Evolutionary conservation across 345 rosid species (phyloP).

Genomic region (Aethionema arabicum): DNA sequence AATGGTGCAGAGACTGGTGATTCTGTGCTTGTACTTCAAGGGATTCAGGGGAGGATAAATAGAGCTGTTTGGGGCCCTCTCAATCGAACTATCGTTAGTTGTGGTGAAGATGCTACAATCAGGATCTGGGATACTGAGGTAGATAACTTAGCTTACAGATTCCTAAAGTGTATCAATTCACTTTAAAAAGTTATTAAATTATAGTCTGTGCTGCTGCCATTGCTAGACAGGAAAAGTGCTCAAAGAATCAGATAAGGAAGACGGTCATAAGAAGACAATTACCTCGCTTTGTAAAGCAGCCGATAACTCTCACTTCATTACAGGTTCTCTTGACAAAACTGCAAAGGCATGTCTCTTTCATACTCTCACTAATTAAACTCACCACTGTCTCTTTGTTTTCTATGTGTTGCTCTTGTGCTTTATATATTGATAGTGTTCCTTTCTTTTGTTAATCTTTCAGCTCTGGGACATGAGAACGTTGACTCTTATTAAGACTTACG

Average conservation of each 20-base stretch:
- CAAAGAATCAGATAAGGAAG: conserved; percentile 63
- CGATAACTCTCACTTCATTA: conserved; percentile 83
- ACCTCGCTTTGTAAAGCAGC: conserved; percentile 76
- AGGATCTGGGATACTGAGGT: conserved; percentile 99
- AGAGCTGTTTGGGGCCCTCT: conserved; percentile 98
- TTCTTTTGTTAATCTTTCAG: conserved; percentile 40
- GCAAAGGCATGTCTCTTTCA: conserved; percentile 66
- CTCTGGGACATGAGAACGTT: conserved; percentile 88
- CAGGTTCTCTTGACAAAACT: conserved; percentile 93
- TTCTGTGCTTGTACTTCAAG: conserved; percentile 61
- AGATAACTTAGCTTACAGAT: neutral
- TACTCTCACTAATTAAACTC: neutral
- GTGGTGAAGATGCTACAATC: conserved; percentile 79
- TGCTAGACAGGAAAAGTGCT: conserved; percentile 83
- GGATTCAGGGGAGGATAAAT: conserved; percentile 70
- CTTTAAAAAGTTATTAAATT: neutral
- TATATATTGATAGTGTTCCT: conserved; percentile 2
- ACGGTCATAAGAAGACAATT: conserved; percentile 81
- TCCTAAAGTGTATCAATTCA: conserved; percentile 2
- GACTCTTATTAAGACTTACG: conserved; percentile 86
- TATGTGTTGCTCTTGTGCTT: neutral
- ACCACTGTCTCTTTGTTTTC: neutral
- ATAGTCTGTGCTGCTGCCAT: neutral
- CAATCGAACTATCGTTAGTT: conserved; percentile 75
- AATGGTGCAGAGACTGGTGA: conserved; percentile 59